A percentile compares a stretch with the other conserved stretches of the same genome.
Conservation (phyloP, 441 rosid genomes). For the Brassica balearica region DNA sequence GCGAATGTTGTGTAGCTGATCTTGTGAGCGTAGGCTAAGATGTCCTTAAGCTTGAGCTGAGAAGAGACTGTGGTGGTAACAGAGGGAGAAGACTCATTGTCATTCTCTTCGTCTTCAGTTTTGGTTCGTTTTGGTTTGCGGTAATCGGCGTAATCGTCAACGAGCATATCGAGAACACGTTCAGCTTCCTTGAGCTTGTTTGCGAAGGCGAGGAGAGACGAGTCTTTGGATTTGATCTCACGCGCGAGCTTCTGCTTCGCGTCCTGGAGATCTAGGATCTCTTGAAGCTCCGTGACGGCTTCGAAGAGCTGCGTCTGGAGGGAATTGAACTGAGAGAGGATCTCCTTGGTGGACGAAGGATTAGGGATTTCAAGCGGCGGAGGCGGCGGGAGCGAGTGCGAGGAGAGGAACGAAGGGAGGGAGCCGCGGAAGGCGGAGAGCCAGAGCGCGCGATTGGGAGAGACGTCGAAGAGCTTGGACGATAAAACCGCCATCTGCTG, state of each 20-base stretch:
- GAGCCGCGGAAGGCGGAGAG: conserved; percentile 75
- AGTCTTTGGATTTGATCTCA: conserved; percentile 64
- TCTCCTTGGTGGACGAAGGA: conserved; percentile 70
- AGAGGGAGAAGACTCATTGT: conserved; percentile 34
- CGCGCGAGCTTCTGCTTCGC: conserved; percentile 64
- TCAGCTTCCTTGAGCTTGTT: conserved; percentile 80
- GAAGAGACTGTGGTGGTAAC: conserved; percentile 72
- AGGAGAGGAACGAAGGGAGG: conserved; percentile 71
- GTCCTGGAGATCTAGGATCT: conserved; percentile 91
- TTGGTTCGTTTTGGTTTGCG: conserved; percentile 69
- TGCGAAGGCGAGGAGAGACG: conserved; percentile 70
- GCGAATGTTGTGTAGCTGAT: conserved; percentile 96
- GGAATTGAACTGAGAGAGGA: conserved; percentile 62
- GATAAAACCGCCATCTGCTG: conserved; percentile 82
- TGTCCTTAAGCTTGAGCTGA: conserved; percentile 70
- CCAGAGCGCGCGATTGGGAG: conserved; percentile 80
- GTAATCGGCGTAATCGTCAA: conserved; percentile 84
- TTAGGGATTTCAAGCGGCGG: conserved; percentile 59
- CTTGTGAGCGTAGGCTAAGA: conserved; percentile 82
- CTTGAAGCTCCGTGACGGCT: conserved; percentile 89
- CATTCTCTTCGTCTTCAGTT: conserved; percentile 37
- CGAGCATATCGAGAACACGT: conserved; percentile 76
- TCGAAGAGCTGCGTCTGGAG: conserved; percentile 90
- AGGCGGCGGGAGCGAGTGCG: conserved; percentile 57
- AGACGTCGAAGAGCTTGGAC: conserved; percentile 72